These are phyloP conservation scores for Kodamaea laetipori DNA, from an alignment of 805 yeast genomes.

Conservation along the genomic window DNA sequence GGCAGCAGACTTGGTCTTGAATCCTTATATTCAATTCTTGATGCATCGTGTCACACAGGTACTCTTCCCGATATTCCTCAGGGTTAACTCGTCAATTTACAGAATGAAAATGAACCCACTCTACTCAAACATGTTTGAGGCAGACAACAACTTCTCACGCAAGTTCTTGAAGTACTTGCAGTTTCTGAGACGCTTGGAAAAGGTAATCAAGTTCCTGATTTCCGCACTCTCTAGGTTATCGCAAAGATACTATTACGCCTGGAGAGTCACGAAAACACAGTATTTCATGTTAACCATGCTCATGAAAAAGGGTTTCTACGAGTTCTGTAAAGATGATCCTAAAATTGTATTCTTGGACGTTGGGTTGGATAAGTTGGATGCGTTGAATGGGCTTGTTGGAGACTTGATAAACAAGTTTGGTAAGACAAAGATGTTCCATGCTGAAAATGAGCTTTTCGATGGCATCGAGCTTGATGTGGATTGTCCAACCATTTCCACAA, in stretches of 20 bases:
- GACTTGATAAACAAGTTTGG: constrained; percentile 25
- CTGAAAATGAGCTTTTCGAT: constrained; percentile 2
- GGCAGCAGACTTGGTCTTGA: constrained; percentile 43
- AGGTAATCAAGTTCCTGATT: constrained; percentile 21
- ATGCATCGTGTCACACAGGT: constrained; percentile 34
- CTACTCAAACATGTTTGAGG: constrained; percentile 24
- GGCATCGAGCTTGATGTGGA: neutral
- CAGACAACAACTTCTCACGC: constrained; percentile 8
- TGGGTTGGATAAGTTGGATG: constrained; percentile 27
- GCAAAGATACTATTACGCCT: constrained; percentile 63
- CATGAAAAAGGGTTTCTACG: constrained; percentile 13
- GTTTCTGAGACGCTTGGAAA: constrained; percentile 28
- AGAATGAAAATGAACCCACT: constrained; percentile 20
- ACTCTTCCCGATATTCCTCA: constrained; percentile 25
- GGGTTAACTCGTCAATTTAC: constrained; percentile 23
- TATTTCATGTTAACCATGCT: constrained; percentile 20
- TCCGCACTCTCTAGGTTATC: constrained; percentile 12
- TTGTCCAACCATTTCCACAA: too few species aligned
- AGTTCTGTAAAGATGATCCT: constrained; percentile 20
- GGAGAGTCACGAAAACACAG: constrained; percentile 55
- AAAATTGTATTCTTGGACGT: constrained; percentile 17
- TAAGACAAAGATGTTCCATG: constrained; percentile 13
- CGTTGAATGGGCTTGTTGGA: constrained; percentile 30
- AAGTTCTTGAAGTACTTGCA: constrained; percentile 20
- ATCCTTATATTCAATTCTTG: constrained; percentile 35